phyloP scores from a whole-genome alignment of 805 yeast species.

The Metschnikowia aberdeeniae region DNA sequence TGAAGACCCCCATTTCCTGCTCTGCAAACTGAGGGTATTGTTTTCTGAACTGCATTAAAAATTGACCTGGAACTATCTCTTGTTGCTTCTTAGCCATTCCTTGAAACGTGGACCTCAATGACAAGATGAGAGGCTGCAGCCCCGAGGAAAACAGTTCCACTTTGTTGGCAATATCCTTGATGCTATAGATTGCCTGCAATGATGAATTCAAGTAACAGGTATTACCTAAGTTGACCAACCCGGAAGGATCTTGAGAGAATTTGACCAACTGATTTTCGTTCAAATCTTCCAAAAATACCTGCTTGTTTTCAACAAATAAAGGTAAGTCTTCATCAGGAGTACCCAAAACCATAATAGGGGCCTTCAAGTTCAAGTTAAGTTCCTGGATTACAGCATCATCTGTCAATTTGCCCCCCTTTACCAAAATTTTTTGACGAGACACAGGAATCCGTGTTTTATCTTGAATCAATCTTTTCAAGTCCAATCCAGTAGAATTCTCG shows the following conservation, averaged over 20 bases:
- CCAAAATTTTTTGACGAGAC: conserved; percentile 82
- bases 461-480: conserved; percentile 65
- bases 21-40: conserved; percentile 89
- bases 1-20: conserved; percentile 66
- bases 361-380: conserved; percentile 58
- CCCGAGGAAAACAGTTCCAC: conserved; percentile 12
- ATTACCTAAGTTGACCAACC: conserved; percentile 67
- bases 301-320: conserved; percentile 47
- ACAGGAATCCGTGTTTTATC: conserved; percentile 79
- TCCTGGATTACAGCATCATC: conserved; percentile 58
- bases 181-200: conserved; percentile 50
- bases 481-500: conserved; percentile 51
- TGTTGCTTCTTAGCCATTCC: conserved; percentile 44
- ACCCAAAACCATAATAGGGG: conserved; percentile 84
- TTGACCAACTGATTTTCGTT: conserved; percentile 40
- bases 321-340: conserved; percentile 70
- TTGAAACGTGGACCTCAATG: conserved; percentile 43
- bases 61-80: conserved; percentile 61
- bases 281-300: conserved; percentile 68
- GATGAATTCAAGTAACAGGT: conserved; percentile 77
- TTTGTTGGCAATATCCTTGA: conserved; percentile 39
- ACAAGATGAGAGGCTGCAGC: conserved; percentile 20
- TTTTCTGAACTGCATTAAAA: conserved; percentile 62
- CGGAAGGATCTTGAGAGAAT: conserved; percentile 52
- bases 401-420: conserved; percentile 82